Conservation (phyloP, 768 basidiomycete species). For the Grammothele lineata region DNA sequence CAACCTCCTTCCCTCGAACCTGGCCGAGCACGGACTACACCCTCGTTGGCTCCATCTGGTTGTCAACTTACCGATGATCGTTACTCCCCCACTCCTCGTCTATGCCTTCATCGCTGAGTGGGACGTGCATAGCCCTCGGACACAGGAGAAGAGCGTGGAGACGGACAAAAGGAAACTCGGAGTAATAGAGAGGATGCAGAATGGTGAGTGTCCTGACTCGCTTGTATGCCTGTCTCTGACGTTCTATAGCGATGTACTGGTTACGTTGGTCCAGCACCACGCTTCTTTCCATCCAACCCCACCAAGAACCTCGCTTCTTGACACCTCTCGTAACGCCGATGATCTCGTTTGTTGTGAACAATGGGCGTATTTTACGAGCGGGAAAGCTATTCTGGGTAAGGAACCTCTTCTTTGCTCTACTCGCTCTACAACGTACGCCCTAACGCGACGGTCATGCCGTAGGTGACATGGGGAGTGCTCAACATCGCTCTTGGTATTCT, state of each 20-base stretch:
- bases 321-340: constrained; percentile 31
- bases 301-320: constrained; percentile 38
- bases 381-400: constrained; percentile 32
- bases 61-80: constrained; percentile 37
- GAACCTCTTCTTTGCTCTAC: not conserved
- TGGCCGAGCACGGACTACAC: constrained; percentile 36
- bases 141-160: not conserved
- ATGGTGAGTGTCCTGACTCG: too few species aligned
- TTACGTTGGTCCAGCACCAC: constrained; percentile 27
- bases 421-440: not conserved
- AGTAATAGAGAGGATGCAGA: constrained; percentile 7
- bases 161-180: constrained; percentile 1
- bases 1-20: constrained; percentile 33
- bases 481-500: constrained; percentile 28
- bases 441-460: not conserved
- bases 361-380: constrained; percentile 20
- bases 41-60: constrained; percentile 36
- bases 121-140: constrained; percentile 1
- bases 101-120: constrained; percentile 18
- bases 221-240: too few species aligned
- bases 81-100: constrained; percentile 31
- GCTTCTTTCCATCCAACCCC: constrained; percentile 31
- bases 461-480: constrained; percentile 27
- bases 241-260: constrained; percentile 24
- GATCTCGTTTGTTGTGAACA: constrained; percentile 26